Evolutionary conservation across 2,329 filamentous ascomycete genomes (phyloP), one percentile per base, ranked within the genome.

Genomic region (Cercospora sojina): DNA sequence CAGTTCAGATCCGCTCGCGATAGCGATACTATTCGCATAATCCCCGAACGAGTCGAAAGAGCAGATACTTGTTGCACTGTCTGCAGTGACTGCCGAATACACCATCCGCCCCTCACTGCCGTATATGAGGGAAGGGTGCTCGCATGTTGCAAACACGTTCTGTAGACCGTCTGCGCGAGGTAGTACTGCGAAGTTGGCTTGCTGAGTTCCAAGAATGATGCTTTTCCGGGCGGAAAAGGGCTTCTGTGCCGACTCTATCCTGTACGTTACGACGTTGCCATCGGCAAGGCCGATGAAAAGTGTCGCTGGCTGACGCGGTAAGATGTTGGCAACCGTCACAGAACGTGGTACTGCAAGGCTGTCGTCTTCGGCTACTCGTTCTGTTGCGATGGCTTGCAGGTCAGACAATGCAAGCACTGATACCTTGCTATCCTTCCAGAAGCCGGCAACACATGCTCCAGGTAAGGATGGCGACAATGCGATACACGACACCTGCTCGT

Each of bases 71-170:
- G 89, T 89, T 0, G 92, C 91, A 69, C 93, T 90, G 68, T 97
- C 91, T 2, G 93, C 92, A 12, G 94, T 97, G 1, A 97, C 92
- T 1, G 95, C 93, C 4, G 93, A 97, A 80, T 96, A 99, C 0
- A 97, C 88, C 47, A 97, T 90, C 23, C 93, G 87, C 0, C 91
- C 92, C 75, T 97, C 93, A 0, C 89, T 88, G 8, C 91, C 91
- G 76, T 99, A 97, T 58, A 99, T 97, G 63, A 99, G 80, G 69
- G 92, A 97, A 0, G 95, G 91, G 75, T 97, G 92, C 74, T 99
- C 95, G 65, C 93, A 97, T 0, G 92, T 96, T 0, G 93, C 92
- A 76, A 99, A 96, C 0, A 99, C 89, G 72, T 91, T 96, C 76
- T 85, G 91, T 0, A 92, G 81, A 0, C 86, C 87, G 57, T 89